phyloP scores from a whole-genome alignment of 176 grass and related monocot species.

The Chloris gayana region DNA sequence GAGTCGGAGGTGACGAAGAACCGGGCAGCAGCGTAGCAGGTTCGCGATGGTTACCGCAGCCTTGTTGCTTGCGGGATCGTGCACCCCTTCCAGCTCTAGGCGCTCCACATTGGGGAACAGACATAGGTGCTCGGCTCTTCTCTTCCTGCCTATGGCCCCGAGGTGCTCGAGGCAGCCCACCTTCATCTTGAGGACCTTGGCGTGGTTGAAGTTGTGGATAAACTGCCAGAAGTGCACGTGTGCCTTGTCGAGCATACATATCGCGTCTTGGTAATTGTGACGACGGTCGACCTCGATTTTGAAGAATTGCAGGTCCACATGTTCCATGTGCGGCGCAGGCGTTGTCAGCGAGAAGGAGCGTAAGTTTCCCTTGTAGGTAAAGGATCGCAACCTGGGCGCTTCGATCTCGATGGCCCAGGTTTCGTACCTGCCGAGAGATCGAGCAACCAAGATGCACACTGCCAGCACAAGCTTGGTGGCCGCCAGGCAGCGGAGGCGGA shows the following conservation, averaged over 20 bases:
- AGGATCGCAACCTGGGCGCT: conserved; percentile 2
- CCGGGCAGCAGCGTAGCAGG: conserved; percentile 17
- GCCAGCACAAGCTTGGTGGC: not conserved
- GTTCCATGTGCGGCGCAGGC: not conserved
- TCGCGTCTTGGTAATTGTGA: too few relatives aligned
- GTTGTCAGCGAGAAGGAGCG: not conserved
- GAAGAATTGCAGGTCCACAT: not conserved
- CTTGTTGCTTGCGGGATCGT: not conserved
- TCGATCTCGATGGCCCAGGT: not conserved
- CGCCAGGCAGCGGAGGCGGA: not conserved
- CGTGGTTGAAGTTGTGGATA: not conserved
- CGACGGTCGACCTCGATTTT: too few relatives aligned
- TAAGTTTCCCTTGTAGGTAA: not conserved
- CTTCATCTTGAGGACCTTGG: conserved; percentile 11
- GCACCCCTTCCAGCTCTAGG: conserved; percentile 6
- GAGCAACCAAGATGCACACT: not conserved
- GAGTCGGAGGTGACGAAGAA: not conserved
- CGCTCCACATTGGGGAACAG: not conserved
- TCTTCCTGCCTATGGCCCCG: not conserved
- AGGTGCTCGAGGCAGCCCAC: not conserved
- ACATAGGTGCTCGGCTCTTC: not conserved
- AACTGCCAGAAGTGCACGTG: not conserved
- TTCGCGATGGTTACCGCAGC: not conserved
- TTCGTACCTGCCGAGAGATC: too few relatives aligned
- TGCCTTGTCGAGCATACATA: too few relatives aligned